These are phyloP conservation scores for Voacanga thouarsii DNA, from an alignment of 257 asterid species.

Conservation along the genomic window DNA sequence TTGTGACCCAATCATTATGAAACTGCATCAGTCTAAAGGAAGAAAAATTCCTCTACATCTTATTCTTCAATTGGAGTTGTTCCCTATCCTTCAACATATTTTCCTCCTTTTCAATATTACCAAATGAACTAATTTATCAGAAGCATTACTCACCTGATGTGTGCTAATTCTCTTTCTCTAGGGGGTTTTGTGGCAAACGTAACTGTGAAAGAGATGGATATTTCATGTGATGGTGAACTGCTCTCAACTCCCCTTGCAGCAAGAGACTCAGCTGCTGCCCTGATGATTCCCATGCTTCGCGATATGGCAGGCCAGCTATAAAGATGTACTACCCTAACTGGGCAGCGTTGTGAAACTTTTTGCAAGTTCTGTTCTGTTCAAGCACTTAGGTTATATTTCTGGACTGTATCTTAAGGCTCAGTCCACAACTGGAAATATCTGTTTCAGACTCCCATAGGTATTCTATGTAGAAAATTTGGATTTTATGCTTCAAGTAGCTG, in stretches of 20 bases:
- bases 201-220: slow-evolving; percentile 24
- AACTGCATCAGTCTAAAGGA: neutral
- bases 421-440: neutral
- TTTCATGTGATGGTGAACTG: slow-evolving; percentile 23
- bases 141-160: neutral
- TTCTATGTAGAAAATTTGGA: neutral
- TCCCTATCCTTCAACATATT: neutral
- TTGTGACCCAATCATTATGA: no score
- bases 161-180: slow-evolving; percentile 3
- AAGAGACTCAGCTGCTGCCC: slow-evolving; percentile 48
- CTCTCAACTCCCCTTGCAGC: slow-evolving; percentile 37
- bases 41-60: neutral
- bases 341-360: neutral
- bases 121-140: neutral
- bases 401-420: neutral
- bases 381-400: neutral
- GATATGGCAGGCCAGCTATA: neutral
- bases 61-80: no score
- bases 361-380: neutral
- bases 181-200: slow-evolving; percentile 39
- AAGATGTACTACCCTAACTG: neutral
- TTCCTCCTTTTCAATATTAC: neutral
- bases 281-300: slow-evolving; percentile 27
- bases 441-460: neutral
- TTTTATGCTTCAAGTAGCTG: neutral